Evolutionary conservation across 2,329 filamentous ascomycete genomes (phyloP), one percentile per base, ranked within the genome.

Genomic region (Exophiala alcalophila): DNA sequence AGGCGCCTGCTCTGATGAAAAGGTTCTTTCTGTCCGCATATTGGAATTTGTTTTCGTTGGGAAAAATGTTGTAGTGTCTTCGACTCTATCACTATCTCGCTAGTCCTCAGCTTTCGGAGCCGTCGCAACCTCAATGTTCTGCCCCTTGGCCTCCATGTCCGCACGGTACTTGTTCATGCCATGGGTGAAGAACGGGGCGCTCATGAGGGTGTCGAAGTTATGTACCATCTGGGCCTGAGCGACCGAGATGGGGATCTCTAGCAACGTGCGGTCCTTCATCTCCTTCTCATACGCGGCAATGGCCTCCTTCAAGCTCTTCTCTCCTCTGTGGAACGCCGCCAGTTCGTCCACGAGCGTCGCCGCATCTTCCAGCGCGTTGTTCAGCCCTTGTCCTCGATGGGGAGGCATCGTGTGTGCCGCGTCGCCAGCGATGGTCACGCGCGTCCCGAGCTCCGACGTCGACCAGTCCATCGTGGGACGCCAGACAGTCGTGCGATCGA

Each of bases 381-480:
- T 76, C 0, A 75, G 72, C 2, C 79, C 79, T 1, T 78, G 71
- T 0, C 78, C 79, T 28, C 79, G 74, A 26, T 78, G 74, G 0
- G 80, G 80, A 0, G 77, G 76, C 26, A 75, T 75, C 0, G 78
- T 78, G 56, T 83, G 80, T 0, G 79, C 80, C 0, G 80, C 78
- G 54, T 84, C 80, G 8, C 80, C 80, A 0, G 78, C 60, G 1
- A 82, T 65, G 1, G 65, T 58, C 8, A 70, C 63, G 21, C 63
- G 62, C 2, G 62, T 63, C 4, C 44, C 49, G 12, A 45, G 43
- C 26, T 51, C 52, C 32, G 33, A 36, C 39, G 28, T 12, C 14
- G 41, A 18, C 60, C 60, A 63, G 1, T 52, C 40, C 14, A 57
- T 34, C 12, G 28, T 24, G 6, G 40, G 43, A 5, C 33, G 33